Evolutionary conservation across 352 stramenopile species (phyloP).

Genomic region (Blastocystis hominis): DNA sequence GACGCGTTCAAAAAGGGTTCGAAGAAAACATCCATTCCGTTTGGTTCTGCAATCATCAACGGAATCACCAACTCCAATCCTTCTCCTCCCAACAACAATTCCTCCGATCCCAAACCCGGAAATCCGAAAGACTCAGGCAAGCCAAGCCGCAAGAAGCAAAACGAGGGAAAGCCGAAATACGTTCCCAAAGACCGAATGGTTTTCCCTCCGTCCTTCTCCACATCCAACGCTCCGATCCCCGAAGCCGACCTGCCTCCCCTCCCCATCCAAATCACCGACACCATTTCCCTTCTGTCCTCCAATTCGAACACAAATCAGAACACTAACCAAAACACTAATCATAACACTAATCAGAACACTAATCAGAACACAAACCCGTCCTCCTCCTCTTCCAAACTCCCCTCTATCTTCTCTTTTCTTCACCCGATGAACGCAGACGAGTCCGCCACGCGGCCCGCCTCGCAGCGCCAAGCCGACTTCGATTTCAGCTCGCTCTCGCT

Average conservation of each 20-base stretch:
- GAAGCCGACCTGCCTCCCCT: slow-evolving; percentile 23
- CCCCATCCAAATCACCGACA: slow-evolving; percentile 34
- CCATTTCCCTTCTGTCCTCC: neutral
- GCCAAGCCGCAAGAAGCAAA: neutral
- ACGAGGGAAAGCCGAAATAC: neutral
- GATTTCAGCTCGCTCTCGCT: neutral
- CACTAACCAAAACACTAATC: neutral
- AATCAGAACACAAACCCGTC: neutral
- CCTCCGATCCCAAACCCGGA: neutral
- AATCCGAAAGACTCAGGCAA: neutral
- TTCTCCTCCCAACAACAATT: neutral
- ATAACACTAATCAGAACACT: neutral
- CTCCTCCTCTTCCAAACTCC: neutral
- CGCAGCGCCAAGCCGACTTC: neutral
- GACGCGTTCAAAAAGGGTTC: neutral
- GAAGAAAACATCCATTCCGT: neutral
- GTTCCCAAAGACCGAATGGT: neutral
- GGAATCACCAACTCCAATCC: neutral
- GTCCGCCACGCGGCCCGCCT: no score
- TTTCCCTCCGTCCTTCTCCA: no score
- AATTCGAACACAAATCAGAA: neutral
- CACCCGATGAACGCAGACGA: slow-evolving; percentile 12
- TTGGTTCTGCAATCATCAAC: slow-evolving; percentile 33
- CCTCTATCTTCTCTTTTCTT: slow-evolving; percentile 41
- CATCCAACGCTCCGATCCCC: neutral